A percentile compares a stretch with the other conserved stretches of the same genome.
phyloP scores from a whole-genome alignment of 2,329 filamentous ascomycete genomes.

The Xylariales sp. region DNA sequence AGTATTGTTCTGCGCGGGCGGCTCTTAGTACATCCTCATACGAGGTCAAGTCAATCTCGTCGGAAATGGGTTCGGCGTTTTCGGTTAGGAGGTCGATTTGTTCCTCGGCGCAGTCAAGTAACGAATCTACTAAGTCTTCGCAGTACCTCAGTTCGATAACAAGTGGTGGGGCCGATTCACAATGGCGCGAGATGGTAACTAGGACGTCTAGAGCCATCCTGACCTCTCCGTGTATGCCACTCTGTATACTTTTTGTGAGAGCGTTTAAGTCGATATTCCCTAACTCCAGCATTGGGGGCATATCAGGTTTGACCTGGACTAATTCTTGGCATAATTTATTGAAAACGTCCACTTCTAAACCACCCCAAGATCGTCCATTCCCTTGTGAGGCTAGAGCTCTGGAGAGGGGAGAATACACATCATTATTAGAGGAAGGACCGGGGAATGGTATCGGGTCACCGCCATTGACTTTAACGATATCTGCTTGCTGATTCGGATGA shows the following conservation, averaged over 20 bases:
- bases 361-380: conserved; percentile 60
- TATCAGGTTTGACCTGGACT: conserved; percentile 75
- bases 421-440: conserved; percentile 57
- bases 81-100: conserved; percentile 88
- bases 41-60: conserved; percentile 82
- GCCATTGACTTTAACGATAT: conserved; percentile 45
- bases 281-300: conserved; percentile 80
- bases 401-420: conserved; percentile 67
- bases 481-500: conserved; percentile 50
- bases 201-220: conserved; percentile 88
- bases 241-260: conserved; percentile 88
- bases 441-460: conserved; percentile 47
- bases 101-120: conserved; percentile 91
- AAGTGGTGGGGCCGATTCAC: conserved; percentile 71
- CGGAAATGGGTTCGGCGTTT: conserved; percentile 84
- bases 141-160: conserved; percentile 76
- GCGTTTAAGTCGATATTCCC: conserved; percentile 92
- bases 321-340: conserved; percentile 75
- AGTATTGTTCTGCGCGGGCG: conserved; percentile 79
- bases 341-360: conserved; percentile 75
- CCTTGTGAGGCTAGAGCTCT: conserved; percentile 62
- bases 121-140: conserved; percentile 87
- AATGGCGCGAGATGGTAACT: conserved; percentile 72
- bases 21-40: conserved; percentile 90
- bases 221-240: conserved; percentile 89